Evolutionary conservation across 2,329 filamentous ascomycete species (phyloP).

Genomic region (Trichoderma sp.): DNA sequence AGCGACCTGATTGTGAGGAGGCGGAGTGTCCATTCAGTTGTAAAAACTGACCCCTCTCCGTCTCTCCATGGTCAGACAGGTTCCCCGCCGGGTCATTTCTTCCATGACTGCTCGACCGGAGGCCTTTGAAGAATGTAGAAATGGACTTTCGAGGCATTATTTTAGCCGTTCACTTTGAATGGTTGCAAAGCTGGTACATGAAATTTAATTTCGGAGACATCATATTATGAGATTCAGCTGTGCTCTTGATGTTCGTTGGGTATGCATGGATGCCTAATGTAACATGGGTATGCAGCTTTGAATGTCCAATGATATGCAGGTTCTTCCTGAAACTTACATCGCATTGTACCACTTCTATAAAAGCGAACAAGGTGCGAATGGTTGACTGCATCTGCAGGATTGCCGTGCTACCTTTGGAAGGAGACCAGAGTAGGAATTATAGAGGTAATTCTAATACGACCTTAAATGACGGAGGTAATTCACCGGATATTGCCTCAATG

Average conservation of each 20-base stretch:
- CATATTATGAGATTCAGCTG: neutral
- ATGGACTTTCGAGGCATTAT: neutral
- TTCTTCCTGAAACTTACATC: neutral
- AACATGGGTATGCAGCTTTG: neutral
- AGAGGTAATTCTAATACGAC: too few relatives aligned
- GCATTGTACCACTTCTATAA: neutral
- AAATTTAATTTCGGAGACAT: neutral
- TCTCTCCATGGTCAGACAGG: neutral
- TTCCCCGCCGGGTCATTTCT: neutral
- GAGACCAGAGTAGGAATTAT: too few relatives aligned
- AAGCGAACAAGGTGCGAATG: too few relatives aligned
- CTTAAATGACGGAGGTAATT: too few relatives aligned
- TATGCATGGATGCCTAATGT: neutral
- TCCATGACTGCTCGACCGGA: neutral
- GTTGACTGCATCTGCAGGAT: too few relatives aligned
- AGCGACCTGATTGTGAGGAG: neutral
- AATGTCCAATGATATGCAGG: neutral
- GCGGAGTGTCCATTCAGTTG: neutral
- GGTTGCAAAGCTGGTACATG: neutral
- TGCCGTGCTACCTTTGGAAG: too few relatives aligned
- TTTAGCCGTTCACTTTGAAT: neutral
- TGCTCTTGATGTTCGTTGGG: neutral
- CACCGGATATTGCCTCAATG: too few relatives aligned
- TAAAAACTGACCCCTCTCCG: neutral
- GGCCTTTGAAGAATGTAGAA: neutral